Percentiles rank a stretch among this genome's conserved stretches.
Evolutionary conservation across 345 rosid genomes (phyloP).

Genomic region (Rhodamnia rubescens): DNA sequence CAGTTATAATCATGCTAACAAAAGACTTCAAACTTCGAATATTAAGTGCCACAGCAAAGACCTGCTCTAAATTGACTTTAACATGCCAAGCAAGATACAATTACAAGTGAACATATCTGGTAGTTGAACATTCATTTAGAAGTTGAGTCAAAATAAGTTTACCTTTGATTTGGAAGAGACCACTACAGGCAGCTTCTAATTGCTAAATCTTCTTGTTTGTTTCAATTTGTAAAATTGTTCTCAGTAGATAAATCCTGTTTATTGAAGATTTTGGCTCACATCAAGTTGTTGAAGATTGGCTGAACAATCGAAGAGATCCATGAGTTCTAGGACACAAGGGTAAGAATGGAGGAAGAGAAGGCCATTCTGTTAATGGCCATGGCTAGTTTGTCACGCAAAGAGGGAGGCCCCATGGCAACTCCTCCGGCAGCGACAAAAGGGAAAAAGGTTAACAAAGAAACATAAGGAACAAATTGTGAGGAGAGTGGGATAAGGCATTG

Average conservation of each 20-base stretch:
- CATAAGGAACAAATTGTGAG: background rate
- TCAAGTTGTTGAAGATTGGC: background rate
- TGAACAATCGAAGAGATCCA: background rate
- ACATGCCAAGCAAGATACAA: background rate
- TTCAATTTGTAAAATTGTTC: background rate
- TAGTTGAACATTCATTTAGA: background rate
- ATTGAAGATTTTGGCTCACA: background rate
- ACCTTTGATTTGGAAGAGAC: background rate
- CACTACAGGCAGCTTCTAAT: background rate
- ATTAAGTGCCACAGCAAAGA: background rate
- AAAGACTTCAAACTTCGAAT: background rate
- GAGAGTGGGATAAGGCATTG: background rate
- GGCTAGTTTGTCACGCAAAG: background rate
- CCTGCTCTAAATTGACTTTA: background rate
- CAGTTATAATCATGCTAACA: background rate
- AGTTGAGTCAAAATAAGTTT: background rate
- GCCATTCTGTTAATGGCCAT: background rate
- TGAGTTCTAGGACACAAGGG: background rate
- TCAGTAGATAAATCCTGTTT: background rate
- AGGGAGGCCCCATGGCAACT: background rate
- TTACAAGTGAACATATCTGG: background rate
- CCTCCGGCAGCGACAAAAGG: background rate
- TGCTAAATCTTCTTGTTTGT: background rate
- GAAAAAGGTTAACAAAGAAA: background rate
- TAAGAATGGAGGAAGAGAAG: background rate